Percentiles rank a stretch among this genome's conserved stretches.
Evolutionary conservation across 2,329 filamentous ascomycete genomes (phyloP).

Genomic region (Emericellopsis atlantica): DNA sequence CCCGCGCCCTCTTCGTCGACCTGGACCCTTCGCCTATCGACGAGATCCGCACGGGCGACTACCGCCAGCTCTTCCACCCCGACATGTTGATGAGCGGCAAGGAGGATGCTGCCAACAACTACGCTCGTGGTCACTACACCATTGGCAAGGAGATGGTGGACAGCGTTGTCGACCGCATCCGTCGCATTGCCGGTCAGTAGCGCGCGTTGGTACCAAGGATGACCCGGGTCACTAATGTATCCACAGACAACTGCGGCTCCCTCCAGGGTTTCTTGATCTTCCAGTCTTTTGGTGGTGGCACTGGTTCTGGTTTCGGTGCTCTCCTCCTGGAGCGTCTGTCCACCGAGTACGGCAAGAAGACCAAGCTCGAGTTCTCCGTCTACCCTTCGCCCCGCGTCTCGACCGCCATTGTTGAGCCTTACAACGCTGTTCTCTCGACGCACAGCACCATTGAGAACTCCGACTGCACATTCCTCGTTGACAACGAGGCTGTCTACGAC

Average conservation of each 20-base stretch:
- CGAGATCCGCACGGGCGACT: conserved; percentile 57
- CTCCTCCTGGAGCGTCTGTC: conserved; percentile 60
- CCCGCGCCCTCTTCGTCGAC: conserved; percentile 60
- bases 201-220: not conserved
- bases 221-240: not conserved
- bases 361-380: conserved; percentile 63
- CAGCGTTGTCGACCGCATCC: conserved; percentile 55
- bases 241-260: conserved; percentile 55
- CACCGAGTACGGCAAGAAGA: conserved; percentile 67
- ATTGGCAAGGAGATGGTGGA: conserved; percentile 68
- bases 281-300: conserved; percentile 64
- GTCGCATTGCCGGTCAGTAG: conserved; percentile 53
- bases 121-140: conserved; percentile 64
- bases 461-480: conserved; percentile 68
- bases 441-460: conserved; percentile 68
- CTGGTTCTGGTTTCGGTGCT: conserved; percentile 60
- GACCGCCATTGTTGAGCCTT: conserved; percentile 60
- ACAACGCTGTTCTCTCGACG: conserved; percentile 62
- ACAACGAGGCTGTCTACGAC: conserved; percentile 65
- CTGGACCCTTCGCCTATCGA: conserved; percentile 62
- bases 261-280: conserved; percentile 65
- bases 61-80: conserved; percentile 60
- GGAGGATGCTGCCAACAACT: conserved; percentile 69
- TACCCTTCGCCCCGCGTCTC: conserved; percentile 60
- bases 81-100: conserved; percentile 62